phyloP scores from a whole-genome alignment of 225 moss, liverwort and hornwort genomes.

The Pseudoscleropodium purum region DNA sequence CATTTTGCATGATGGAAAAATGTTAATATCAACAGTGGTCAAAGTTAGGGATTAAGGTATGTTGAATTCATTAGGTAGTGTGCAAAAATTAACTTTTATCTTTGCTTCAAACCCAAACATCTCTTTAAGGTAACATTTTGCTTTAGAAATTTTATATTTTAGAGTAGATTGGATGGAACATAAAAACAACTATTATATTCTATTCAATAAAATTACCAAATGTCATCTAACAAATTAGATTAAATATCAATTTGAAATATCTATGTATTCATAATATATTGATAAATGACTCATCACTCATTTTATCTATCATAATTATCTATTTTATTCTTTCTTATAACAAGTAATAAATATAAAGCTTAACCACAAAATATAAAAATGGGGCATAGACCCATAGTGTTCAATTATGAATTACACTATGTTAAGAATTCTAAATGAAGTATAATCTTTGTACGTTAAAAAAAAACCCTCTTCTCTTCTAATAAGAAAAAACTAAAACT shows the following conservation, averaged over 20 bases:
- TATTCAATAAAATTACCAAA: too few relatives aligned
- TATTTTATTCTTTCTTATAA: neutral
- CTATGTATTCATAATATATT: neutral
- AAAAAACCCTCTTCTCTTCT: neutral
- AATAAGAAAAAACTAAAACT: neutral
- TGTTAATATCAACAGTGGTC: neutral
- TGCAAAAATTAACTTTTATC: neutral
- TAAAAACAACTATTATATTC: too few relatives aligned
- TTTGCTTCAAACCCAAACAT: neutral
- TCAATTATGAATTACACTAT: neutral
- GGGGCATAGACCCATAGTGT: fast-evolving
- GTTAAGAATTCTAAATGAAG: neutral
- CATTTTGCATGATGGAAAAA: neutral
- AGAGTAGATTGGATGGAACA: neutral
- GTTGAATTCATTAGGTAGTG: neutral
- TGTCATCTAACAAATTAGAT: neutral
- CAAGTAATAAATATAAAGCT: too few relatives aligned
- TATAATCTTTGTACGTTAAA: neutral
- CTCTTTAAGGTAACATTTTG: neutral
- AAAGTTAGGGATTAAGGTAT: too few relatives aligned
- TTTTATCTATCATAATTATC: neutral
- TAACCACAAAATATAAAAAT: neutral
- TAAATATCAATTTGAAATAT: neutral
- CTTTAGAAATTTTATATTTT: too few relatives aligned
- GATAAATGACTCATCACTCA: too few relatives aligned